Evolutionary conservation across 306 rosid genomes (phyloP).

Genomic region (Dalbergia oliveri): DNA sequence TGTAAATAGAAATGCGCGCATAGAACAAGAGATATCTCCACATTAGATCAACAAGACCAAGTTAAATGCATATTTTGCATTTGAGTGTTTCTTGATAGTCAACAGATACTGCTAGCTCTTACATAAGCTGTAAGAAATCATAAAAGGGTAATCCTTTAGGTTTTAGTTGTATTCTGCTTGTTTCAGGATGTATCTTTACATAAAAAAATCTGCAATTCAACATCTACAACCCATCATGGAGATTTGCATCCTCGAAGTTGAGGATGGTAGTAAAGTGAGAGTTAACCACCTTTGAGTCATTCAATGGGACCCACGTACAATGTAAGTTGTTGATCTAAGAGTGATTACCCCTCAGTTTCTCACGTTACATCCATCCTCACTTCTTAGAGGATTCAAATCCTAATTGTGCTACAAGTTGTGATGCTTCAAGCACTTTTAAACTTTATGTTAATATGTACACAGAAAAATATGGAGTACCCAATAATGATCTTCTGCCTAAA

Average conservation of each 20-base stretch:
- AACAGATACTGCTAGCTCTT: neutral
- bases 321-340: too few relatives aligned
- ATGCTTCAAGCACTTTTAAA: neutral
- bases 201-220: too few relatives aligned
- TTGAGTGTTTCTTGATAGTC: neutral
- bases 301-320: too few relatives aligned
- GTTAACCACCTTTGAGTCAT: too few relatives aligned
- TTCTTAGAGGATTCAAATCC: neutral
- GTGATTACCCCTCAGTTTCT: too few relatives aligned
- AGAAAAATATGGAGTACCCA: neutral
- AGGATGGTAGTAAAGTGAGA: too few relatives aligned
- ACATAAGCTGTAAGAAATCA: neutral
- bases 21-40: constrained; percentile 14
- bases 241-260: too few relatives aligned
- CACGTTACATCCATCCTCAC: too few relatives aligned
- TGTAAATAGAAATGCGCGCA: neutral
- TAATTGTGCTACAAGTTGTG: neutral
- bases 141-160: neutral
- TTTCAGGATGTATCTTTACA: neutral
- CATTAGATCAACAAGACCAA: neutral
- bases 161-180: neutral
- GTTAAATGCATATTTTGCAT: constrained; percentile 9
- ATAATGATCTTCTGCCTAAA: neutral
- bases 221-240: too few relatives aligned
- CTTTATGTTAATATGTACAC: neutral